These are phyloP conservation scores for Fraxinus nigra DNA, from an alignment of 305 asterid genomes.

Conservation along the genomic window DNA sequence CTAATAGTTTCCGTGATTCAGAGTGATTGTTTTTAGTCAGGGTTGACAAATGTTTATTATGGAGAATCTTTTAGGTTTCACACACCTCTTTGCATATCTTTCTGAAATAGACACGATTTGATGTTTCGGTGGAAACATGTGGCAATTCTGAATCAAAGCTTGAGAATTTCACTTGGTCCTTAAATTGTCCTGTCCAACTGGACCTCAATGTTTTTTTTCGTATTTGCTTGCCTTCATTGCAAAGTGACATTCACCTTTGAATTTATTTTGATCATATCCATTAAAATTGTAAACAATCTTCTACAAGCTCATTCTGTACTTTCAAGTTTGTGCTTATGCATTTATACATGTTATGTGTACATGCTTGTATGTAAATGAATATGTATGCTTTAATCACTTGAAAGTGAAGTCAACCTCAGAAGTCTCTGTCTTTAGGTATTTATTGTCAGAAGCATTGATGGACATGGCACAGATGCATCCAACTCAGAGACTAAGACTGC, in stretches of 20 bases:
- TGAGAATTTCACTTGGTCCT: background rate
- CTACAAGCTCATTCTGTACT: background rate
- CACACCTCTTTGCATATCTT: background rate
- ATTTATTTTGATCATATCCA: background rate
- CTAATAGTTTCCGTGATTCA: background rate
- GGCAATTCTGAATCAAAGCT: background rate
- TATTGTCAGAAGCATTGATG: slow-evolving; percentile 28
- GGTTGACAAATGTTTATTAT: background rate
- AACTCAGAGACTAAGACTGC: slow-evolving; percentile 19
- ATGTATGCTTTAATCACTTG: background rate
- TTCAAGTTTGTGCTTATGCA: background rate
- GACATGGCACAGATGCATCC: slow-evolving; percentile 20
- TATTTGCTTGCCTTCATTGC: background rate
- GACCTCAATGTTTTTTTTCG: background rate
- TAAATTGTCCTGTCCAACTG: background rate
- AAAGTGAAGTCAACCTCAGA: slow-evolving; percentile 11
- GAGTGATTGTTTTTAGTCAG: background rate
- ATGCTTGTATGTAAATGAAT: background rate
- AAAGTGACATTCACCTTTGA: background rate
- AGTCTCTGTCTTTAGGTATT: slow-evolving; percentile 23
- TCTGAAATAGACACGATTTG: background rate
- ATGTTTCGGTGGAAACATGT: background rate
- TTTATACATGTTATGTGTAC: background rate
- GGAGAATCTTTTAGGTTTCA: background rate
- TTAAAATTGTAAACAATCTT: background rate